Evolutionary conservation across 768 basidiomycete species (phyloP).

Genomic region (Pleurotus giganteus): DNA sequence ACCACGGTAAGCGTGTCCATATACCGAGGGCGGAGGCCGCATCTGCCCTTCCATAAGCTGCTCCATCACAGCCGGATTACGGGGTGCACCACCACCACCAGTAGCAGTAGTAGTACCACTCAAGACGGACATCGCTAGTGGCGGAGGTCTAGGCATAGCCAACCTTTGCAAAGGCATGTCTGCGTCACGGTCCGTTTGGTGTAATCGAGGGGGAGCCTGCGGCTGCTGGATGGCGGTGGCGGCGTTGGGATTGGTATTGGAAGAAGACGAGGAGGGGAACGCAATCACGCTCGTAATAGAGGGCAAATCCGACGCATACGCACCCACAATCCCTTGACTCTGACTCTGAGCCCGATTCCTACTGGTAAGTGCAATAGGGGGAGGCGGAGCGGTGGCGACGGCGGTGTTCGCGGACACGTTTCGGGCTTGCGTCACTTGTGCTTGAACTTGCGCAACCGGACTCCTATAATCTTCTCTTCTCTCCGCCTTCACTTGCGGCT

Average conservation of each 20-base stretch:
- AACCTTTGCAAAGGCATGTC: too few relatives aligned
- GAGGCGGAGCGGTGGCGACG: background rate
- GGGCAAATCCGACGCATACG: background rate
- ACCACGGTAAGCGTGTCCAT: background rate
- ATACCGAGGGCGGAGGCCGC: background rate
- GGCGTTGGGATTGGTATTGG: background rate
- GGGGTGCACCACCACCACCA: too few relatives aligned
- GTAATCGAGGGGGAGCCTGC: background rate
- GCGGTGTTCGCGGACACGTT: too few relatives aligned
- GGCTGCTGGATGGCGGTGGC: background rate
- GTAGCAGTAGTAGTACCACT: too few relatives aligned
- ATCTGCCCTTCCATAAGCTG: background rate
- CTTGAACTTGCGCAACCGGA: too few relatives aligned
- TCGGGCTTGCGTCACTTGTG: too few relatives aligned
- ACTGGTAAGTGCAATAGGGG: background rate
- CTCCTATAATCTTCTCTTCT: too few relatives aligned
- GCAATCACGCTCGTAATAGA: constrained; percentile 2
- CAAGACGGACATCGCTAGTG: background rate
- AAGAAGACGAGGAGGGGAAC: background rate
- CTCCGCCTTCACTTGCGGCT: too few relatives aligned
- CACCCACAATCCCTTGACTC: background rate
- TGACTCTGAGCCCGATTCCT: background rate
- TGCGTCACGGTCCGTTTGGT: too few relatives aligned
- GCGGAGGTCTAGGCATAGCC: background rate
- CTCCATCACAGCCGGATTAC: background rate